Evolutionary conservation across 352 stramenopile genomes (phyloP).

Genomic region (Pythium oligandrum): DNA sequence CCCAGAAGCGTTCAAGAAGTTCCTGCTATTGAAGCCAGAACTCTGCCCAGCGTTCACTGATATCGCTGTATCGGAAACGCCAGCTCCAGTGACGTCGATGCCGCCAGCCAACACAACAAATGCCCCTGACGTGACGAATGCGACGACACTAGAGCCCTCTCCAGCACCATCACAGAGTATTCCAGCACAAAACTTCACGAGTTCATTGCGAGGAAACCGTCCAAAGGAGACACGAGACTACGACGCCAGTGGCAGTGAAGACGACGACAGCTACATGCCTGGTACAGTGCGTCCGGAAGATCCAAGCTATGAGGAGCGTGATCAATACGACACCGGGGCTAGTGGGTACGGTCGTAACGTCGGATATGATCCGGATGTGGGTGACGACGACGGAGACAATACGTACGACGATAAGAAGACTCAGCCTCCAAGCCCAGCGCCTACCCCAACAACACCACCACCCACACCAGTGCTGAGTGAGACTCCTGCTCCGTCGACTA

Average conservation of each 20-base stretch:
- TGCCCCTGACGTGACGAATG: background rate
- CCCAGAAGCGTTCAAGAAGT: slow-evolving; percentile 10
- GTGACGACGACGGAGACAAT: slow-evolving; percentile 1
- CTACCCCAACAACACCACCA: no score
- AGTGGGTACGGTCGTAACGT: background rate
- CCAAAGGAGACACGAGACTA: background rate
- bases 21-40: slow-evolving; percentile 8
- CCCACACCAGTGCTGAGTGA: background rate
- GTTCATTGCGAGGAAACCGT: background rate
- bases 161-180: background rate
- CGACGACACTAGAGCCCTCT: background rate
- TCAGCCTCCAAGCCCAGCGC: no score
- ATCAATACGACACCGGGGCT: background rate
- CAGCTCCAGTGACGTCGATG: background rate
- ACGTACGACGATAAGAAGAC: background rate
- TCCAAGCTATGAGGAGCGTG: background rate
- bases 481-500: background rate
- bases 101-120: background rate
- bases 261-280: background rate
- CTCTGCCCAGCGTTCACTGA: slow-evolving; percentile 5
- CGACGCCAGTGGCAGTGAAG: background rate
- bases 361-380: slow-evolving; percentile 2
- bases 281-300: slow-evolving; percentile 3
- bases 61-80: background rate
- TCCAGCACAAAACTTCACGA: background rate